Percentiles rank a stretch among this genome's conserved stretches.
Conservation (phyloP, 2,329 filamentous ascomycete species). For the Alternaria infectoria region DNA sequence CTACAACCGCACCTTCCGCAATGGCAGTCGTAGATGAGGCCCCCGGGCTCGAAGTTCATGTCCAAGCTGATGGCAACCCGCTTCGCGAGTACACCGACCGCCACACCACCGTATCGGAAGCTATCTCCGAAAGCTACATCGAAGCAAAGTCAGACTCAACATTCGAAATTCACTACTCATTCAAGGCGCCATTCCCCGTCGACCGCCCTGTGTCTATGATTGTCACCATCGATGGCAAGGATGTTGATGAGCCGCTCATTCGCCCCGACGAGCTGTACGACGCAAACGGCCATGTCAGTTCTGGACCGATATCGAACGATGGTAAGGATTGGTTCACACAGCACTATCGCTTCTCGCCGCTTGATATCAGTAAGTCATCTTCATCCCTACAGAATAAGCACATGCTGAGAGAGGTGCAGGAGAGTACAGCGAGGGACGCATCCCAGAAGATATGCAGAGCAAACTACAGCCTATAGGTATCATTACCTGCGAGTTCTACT, state of each 20-base stretch:
- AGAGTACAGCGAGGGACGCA: background rate
- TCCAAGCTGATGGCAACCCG: constrained; percentile 24
- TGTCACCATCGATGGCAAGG: constrained; percentile 27
- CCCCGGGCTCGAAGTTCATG: constrained; percentile 21
- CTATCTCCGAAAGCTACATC: constrained; percentile 33
- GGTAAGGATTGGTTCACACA: constrained; percentile 3
- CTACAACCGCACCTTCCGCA: background rate
- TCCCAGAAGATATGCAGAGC: background rate
- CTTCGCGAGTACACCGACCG: constrained; percentile 31
- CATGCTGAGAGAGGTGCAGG: background rate
- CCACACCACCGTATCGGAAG: constrained; percentile 7
- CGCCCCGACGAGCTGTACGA: constrained; percentile 8
- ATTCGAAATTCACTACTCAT: constrained; percentile 23
- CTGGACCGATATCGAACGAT: constrained; percentile 5
- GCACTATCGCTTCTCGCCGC: constrained; percentile 21
- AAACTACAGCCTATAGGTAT: constrained; percentile 13
- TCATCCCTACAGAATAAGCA: fast-evolving
- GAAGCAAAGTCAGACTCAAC: constrained; percentile 26
- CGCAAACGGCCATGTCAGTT: background rate
- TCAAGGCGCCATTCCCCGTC: constrained; percentile 13
- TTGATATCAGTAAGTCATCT: constrained; percentile 10
- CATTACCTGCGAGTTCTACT: constrained; percentile 18
- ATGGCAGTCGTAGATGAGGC: constrained; percentile 19
- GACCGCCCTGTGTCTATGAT: constrained; percentile 15
- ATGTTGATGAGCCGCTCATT: constrained; percentile 9